Percentiles rank a stretch among this genome's conserved stretches.
Conservation (phyloP, 768 basidiomycete genomes). For the Termitomyces sp. region DNA sequence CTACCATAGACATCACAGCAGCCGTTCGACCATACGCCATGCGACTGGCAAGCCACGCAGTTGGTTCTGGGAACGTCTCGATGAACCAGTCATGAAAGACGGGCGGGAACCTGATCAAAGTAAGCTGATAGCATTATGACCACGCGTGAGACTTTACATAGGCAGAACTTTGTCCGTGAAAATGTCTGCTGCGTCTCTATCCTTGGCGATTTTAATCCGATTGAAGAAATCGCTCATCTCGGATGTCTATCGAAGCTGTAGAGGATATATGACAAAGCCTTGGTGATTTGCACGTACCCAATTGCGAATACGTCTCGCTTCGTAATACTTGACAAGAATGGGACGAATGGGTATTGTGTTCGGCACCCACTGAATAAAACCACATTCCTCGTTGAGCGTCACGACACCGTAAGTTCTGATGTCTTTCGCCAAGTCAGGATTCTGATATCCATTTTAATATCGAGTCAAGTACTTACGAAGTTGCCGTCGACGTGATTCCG, state of each 20-base stretch:
- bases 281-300: constrained; percentile 28
- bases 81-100: constrained; percentile 98
- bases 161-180: constrained; percentile 54
- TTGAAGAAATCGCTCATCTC: constrained; percentile 43
- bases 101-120: constrained; percentile 54
- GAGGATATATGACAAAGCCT: background rate
- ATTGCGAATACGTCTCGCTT: constrained; percentile 29
- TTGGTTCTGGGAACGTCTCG: constrained; percentile 94
- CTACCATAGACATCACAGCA: constrained; percentile 99
- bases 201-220: constrained; percentile 43
- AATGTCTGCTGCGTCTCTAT: constrained; percentile 44
- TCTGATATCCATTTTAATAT: no score
- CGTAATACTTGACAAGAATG: constrained; percentile 67
- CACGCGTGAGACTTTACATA: constrained; percentile 30
- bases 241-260: constrained; percentile 24
- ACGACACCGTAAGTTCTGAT: constrained; percentile 99
- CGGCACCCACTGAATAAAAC: constrained; percentile 97
- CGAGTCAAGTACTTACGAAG: constrained; percentile 55
- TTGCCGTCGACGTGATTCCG: constrained; percentile 85
- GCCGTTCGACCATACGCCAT: constrained; percentile 81
- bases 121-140: background rate
- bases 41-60: constrained; percentile 90
- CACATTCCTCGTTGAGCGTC: constrained; percentile 94
- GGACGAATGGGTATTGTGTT: constrained; percentile 82
- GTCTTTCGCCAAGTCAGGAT: constrained; percentile 38